Base-by-base conservation (phyloP, 1,139 yeast genomes). In the Debaryomyces coudertii region DNA sequence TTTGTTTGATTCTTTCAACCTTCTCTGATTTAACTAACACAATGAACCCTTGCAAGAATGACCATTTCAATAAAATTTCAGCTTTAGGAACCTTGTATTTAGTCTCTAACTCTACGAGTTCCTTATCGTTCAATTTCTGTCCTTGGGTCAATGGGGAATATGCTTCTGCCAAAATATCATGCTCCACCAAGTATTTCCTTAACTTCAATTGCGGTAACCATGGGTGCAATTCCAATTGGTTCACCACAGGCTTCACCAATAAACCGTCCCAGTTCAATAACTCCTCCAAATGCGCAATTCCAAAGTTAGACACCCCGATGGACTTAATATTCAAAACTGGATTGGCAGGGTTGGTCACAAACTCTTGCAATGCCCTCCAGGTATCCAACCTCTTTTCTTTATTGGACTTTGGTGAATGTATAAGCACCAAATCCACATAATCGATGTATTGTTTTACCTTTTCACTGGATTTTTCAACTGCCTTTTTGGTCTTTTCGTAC, bases 71-170 rank as follows among this genome's bases (percentile, higher is more conserved):
- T 42, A 71, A 62, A 24, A 70, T 61, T 47, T 68, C 70, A 11
- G 56, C 54, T 44, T 59, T 61, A 25, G 62, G 44, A 23, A 66
- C 47, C 4, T 54, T 53, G 48, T 48, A 66, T 47, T 63, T 60
- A 44, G 61, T 48, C 43, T 60, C 60, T 53, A 68, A 60, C 9
- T 50, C 62, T 36, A 63, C 54, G 46, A 83, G 56, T 39, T 69
- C 75, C 4, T 83, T 79, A 53, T 83, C 85, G 44, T 73, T 63
- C 20, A 82, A 60, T 55, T 80, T 77, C 44, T 64, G 60, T 5
- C 90, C 87, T 48, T 80, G 83, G 1, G 88, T 83, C 57, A 85
- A 70, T 11, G 95, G 87, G 4, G 88, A 80, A 63, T 79, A 87
- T 0, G 93, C 90, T 61, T 85, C 87, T 7, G 82, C 76, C 5